Evolutionary conservation across 176 grass and related monocot genomes (phyloP).

Genomic region (Hsuehochloa calcarea): DNA sequence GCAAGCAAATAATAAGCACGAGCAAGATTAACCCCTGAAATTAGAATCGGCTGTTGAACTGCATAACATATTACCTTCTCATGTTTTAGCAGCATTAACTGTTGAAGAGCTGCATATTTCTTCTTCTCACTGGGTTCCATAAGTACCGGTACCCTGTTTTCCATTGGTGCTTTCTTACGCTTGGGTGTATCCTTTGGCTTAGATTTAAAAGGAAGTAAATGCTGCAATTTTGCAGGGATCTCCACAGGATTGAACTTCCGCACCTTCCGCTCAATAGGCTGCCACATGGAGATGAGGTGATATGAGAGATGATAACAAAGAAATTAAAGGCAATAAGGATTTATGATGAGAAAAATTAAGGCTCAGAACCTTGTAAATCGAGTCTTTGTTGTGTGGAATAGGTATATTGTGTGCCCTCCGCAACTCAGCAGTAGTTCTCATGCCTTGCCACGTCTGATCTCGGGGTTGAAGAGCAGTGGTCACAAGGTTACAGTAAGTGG

Average conservation of each 20-base stretch:
- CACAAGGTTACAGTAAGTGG: constrained; percentile 68
- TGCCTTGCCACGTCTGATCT: constrained; percentile 71
- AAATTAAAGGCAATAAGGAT: constrained; percentile 2
- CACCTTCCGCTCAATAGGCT: constrained; percentile 75
- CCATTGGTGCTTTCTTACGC: constrained; percentile 35
- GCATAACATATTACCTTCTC: constrained; percentile 60
- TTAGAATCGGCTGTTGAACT: background rate
- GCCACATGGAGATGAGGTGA: constrained; percentile 20
- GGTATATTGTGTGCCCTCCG: constrained; percentile 57
- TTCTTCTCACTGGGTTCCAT: constrained; percentile 66
- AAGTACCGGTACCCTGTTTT: constrained; percentile 57
- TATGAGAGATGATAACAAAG: background rate
- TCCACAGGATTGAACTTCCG: constrained; percentile 87
- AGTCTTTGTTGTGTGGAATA: constrained; percentile 84
- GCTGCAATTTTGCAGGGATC: constrained; percentile 80
- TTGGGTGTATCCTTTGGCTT: constrained; percentile 71
- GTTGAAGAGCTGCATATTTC: constrained; percentile 51
- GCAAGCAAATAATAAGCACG: background rate
- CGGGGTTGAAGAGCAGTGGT: constrained; percentile 75
- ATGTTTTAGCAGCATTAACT: constrained; percentile 60
- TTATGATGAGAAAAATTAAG: background rate
- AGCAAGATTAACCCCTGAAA: background rate
- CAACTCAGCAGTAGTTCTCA: constrained; percentile 81
- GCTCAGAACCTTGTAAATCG: constrained; percentile 70
- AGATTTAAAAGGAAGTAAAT: constrained; percentile 65